Base-by-base conservation (phyloP, 2,329 filamentous ascomycete species). In the Aspergillus tamarii region DNA sequence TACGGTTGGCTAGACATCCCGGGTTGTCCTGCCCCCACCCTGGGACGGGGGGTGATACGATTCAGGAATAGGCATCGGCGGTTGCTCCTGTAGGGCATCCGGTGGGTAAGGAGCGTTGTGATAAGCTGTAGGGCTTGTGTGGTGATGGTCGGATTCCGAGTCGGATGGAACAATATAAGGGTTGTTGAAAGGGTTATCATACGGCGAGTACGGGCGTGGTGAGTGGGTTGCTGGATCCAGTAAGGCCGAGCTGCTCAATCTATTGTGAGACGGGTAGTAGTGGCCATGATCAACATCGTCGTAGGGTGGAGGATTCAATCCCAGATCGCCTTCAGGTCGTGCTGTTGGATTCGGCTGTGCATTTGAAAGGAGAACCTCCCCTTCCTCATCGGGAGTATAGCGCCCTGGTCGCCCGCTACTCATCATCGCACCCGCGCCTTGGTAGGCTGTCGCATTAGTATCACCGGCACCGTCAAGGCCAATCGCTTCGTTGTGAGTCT, bases 311-410 rank as follows among this genome's bases (percentile, higher is more conserved):
- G 67, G 65, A 1, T 62, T 63, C 11, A 64, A 26, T 52, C 66
- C 60, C n/a, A 66, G 43, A 41, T 67, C 65, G 16, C 50, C 56
- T 5, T 26, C 32, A 6, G 67, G 62, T 39, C 63, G 68, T n/a
- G 69, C 66, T 3, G 69, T 66, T 14, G 77, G 76, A 34, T 77
- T 78, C 2, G 74, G 66, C 66, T 80, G 79, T 11, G 78, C 74
- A 63, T 80, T 70, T 4, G 76, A 71, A 8, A 81, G 73, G 21
- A 81, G 74, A 9, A 76, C 73, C 30, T 75, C 71, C 36, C 74
- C 78, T 66, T 81, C 79, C 45, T 79, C 78, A 12, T 74, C 73
- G 6, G 67, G 67, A 14, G 67, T 60, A 58, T 78, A 77, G 28
- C 70, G 72, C 28, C 57, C 65, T 23, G 65, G 64, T 57, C 68